Base-by-base conservation (phyloP, 495 filamentous ascomycete genomes). In the Daldinia decipiens region DNA sequence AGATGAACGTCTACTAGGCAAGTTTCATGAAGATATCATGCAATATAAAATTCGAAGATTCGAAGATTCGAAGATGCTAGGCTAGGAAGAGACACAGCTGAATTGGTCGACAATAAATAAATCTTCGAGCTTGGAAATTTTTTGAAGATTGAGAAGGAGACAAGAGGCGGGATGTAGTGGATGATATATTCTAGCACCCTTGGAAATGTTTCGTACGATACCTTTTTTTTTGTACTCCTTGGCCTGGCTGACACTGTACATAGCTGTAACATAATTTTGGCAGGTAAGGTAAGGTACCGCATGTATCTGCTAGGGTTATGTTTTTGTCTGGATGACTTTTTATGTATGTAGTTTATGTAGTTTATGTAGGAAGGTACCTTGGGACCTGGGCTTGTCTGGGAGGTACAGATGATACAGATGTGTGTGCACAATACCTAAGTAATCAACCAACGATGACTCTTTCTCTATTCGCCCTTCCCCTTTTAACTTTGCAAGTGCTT, bases 391-490 rank as follows among this genome's bases (percentile, higher is more conserved):
- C 31, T 40, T 32, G 31, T 13, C 31, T 36, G 2, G 6, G 58
- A 36, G 9, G 38, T 45, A 59, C 38, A 39, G 32, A 50, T n/a
- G 9, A 24, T 45, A 59, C 38, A 39, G 32, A 50, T n/a, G 27
- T 31, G 39, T 61, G 29, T 27, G 32, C 31, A 32, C 31, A 57
- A 31, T 59, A 32, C 29, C 3, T 32, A 32, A 8, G 29, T 32
- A 63, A 68, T 68, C 64, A 68, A 68, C 57, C 64, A 72, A 68
- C 70, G 55, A 72, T 72, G 70, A 72, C 70, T 72, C 70, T 68
- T 72, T 67, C 7, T 60, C 55, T 59, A 62, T 53, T 64, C 64
- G 12, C 27, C 39, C 55, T 67, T 61, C 65, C 61, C 63, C 65
- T 72, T 67, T 57, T 72, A 52, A 62, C 65, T 65, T 34, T 65